Conservation (phyloP, 805 yeast genomes). For the Metschnikowia vanudenii region DNA sequence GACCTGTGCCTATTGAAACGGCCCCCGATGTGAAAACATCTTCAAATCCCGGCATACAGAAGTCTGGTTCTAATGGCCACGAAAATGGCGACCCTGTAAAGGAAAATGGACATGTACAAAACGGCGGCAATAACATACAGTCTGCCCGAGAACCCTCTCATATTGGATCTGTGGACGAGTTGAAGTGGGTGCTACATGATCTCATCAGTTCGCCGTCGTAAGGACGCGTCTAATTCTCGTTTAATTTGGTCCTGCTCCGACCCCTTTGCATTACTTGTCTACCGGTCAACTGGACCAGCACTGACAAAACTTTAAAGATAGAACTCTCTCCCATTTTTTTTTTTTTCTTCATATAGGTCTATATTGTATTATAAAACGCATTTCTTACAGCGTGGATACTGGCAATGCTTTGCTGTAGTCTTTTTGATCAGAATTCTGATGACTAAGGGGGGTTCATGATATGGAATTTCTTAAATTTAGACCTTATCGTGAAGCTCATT, state of each 20-base stretch:
- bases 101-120: conserved; percentile 2
- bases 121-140: conserved; percentile 13
- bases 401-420: no score
- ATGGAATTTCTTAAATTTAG: no score
- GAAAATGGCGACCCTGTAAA: neutral
- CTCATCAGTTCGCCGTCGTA: conserved; percentile 44
- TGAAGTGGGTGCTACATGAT: conserved; percentile 70
- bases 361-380: conserved; percentile 1
- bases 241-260: no score
- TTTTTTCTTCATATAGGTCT: neutral
- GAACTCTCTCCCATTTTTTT: neutral
- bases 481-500: no score
- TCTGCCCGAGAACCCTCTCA: conserved; percentile 17
- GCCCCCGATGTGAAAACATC: neutral
- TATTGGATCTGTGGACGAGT: conserved; percentile 62
- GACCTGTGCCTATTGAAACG: neutral
- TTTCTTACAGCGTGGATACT: no score
- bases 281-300: neutral
- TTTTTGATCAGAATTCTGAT: no score
- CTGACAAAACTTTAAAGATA: neutral
- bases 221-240: no score
- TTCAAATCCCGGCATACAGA: neutral
- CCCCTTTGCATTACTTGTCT: neutral
- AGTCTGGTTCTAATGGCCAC: neutral
- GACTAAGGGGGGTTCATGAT: no score